These are phyloP conservation scores for Aurantiochytrium sp. DNA, from an alignment of 108 stramenopile genomes.

Conservation along the genomic window DNA sequence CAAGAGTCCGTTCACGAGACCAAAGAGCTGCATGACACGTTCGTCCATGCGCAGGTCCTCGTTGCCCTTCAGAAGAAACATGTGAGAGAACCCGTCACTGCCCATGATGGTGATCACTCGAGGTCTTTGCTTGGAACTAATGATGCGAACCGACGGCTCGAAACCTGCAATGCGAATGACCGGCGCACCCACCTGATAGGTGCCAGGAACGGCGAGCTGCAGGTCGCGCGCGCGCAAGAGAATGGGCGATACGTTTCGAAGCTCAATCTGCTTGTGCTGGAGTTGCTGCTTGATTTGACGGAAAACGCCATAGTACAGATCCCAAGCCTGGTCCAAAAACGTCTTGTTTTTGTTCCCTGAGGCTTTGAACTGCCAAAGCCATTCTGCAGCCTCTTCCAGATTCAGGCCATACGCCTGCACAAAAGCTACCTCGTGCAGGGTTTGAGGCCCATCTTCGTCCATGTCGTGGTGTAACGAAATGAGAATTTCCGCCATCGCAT, in stretches of 20 bases:
- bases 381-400: constrained; percentile 63
- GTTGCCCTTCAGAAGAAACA: constrained; percentile 95
- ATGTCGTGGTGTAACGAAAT: constrained; percentile 71
- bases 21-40: constrained; percentile 98
- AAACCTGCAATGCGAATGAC: constrained; percentile 82
- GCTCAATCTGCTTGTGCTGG: constrained; percentile 75
- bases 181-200: constrained; percentile 55
- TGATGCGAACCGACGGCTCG: constrained; percentile 71
- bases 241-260: constrained; percentile 79
- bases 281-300: constrained; percentile 88
- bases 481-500: constrained; percentile 79
- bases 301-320: constrained; percentile 91
- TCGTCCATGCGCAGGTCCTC: constrained; percentile 99
- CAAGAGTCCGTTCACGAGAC: constrained; percentile 92
- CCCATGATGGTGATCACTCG: constrained; percentile 85
- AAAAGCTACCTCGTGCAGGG: constrained; percentile 73
- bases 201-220: constrained; percentile 91
- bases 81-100: constrained; percentile 88
- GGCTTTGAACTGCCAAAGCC: constrained; percentile 55
- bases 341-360: not conserved
- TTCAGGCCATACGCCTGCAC: constrained; percentile 68
- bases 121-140: constrained; percentile 95
- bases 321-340: constrained; percentile 79
- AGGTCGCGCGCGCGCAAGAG: constrained; percentile 69
- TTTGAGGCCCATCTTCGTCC: constrained; percentile 63